phyloP scores from a whole-genome alignment of 768 basidiomycete genomes.

The Suillus paluster region DNA sequence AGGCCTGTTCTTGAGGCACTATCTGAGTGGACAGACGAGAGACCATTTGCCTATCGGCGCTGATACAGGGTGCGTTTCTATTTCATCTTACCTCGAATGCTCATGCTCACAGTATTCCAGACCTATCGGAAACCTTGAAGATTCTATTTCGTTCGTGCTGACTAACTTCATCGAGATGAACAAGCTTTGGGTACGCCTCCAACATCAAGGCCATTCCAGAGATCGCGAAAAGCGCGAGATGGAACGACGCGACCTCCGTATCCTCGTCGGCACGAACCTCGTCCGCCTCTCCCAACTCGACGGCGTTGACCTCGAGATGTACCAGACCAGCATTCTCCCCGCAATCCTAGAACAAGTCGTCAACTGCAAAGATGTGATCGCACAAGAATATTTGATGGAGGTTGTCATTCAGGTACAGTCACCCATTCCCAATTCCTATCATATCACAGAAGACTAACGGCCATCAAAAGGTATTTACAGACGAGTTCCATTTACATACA shows the following conservation, averaged over 20 bases:
- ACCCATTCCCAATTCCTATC: background rate
- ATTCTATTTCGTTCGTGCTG: conserved; percentile 93
- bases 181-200: conserved; percentile 98
- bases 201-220: conserved; percentile 96
- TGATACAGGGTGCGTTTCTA: conserved; percentile 70
- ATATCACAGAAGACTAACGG: background rate
- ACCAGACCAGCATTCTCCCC: conserved; percentile 83
- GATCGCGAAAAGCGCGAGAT: conserved; percentile 97
- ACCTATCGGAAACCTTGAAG: conserved; percentile 87
- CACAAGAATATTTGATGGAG: conserved; percentile 99
- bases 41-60: conserved; percentile 92
- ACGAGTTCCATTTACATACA: conserved; percentile 96
- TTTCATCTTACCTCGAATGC: background rate
- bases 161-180: conserved; percentile 99
- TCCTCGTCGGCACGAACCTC: conserved; percentile 96
- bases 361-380: conserved; percentile 97
- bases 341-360: conserved; percentile 96
- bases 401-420: conserved; percentile 93
- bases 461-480: conserved; percentile 84
- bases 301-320: conserved; percentile 94
- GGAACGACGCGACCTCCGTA: conserved; percentile 93
- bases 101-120: conserved; percentile 42
- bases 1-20: conserved; percentile 94
- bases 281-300: conserved; percentile 95
- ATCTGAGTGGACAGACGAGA: conserved; percentile 95